phyloP scores from a whole-genome alignment of 2,329 filamentous ascomycete species.

The Paecilomyces sp. region DNA sequence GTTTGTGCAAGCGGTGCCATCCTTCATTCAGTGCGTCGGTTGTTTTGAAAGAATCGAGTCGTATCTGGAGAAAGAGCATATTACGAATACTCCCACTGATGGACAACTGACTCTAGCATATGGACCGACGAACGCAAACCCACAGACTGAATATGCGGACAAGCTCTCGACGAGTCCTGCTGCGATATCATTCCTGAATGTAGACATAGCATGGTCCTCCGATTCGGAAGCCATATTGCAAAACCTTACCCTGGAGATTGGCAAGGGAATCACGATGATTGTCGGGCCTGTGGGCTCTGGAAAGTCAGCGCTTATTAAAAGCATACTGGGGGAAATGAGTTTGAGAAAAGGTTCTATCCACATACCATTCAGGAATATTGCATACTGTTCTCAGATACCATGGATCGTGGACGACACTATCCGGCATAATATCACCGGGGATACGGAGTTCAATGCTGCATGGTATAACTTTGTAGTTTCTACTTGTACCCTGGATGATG shows the following conservation, averaged over 20 bases:
- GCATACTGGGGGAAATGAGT: conserved; percentile 10
- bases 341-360: conserved; percentile 11
- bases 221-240: background rate
- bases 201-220: no score
- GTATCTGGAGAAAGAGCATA: no score
- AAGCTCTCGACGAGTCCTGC: no score
- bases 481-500: conserved; percentile 27
- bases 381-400: conserved; percentile 21
- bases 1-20: conserved; percentile 20
- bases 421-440: conserved; percentile 20
- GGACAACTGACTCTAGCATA: no score
- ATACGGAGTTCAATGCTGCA: conserved; percentile 17
- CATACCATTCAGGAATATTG: background rate
- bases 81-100: conserved; percentile 14
- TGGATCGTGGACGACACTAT: conserved; percentile 25
- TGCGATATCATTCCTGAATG: no score
- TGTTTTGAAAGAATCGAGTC: conserved; percentile 35
- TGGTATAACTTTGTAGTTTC: conserved; percentile 22
- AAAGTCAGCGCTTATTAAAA: conserved; percentile 14
- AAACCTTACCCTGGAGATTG: background rate
- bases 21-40: conserved; percentile 30
- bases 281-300: conserved; percentile 14
- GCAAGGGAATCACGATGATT: conserved; percentile 10
- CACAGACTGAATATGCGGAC: no score
- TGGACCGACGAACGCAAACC: no score